Percentiles rank a stretch among this genome's conserved stretches.
These are phyloP conservation scores for Leptographium procerum DNA, from an alignment of 2,329 filamentous ascomycete genomes.

Conservation along the genomic window DNA sequence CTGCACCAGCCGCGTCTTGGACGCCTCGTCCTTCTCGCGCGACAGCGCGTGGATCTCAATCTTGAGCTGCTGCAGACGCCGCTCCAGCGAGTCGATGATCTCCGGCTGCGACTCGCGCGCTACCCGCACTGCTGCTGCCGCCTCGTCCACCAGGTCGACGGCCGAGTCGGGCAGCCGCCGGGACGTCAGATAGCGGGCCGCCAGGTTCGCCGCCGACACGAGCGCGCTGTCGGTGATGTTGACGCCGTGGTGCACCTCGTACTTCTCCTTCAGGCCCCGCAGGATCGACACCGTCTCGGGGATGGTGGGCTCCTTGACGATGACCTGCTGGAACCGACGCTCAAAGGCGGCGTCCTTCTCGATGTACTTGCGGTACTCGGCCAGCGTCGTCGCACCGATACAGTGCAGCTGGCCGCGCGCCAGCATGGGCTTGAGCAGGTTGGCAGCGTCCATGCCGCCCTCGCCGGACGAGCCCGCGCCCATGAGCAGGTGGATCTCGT, in stretches of 20 bases:
- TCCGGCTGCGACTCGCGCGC: conserved; percentile 94
- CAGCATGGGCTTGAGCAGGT: conserved; percentile 95
- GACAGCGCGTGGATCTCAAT: conserved; percentile 95
- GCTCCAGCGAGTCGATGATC: conserved; percentile 86
- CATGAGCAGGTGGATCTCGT: conserved; percentile 98
- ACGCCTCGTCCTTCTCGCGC: conserved; percentile 90
- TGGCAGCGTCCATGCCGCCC: conserved; percentile 97
- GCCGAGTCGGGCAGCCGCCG: conserved; percentile 90
- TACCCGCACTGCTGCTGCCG: conserved; percentile 89
- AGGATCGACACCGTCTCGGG: conserved; percentile 91
- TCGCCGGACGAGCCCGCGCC: conserved; percentile 89
- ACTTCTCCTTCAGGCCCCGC: conserved; percentile 95
- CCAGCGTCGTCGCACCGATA: conserved; percentile 90
- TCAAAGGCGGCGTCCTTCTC: conserved; percentile 98
- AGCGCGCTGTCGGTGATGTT: conserved; percentile 91
- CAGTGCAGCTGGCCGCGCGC: conserved; percentile 94
- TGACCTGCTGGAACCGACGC: conserved; percentile 93
- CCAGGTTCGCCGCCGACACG: conserved; percentile 81
- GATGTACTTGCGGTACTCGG: conserved; percentile 96
- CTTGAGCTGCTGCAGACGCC: conserved; percentile 78
- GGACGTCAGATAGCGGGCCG: conserved; percentile 84
- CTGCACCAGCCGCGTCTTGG: conserved; percentile 66
- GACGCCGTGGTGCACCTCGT: conserved; percentile 96
- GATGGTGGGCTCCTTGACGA: conserved; percentile 88
- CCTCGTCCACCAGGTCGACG: conserved; percentile 92